A percentile compares a stretch with the other conserved stretches of the same genome.
Evolutionary conservation across 2,329 filamentous ascomycete species (phyloP).

Genomic region (Aspergillus novofumigatus): DNA sequence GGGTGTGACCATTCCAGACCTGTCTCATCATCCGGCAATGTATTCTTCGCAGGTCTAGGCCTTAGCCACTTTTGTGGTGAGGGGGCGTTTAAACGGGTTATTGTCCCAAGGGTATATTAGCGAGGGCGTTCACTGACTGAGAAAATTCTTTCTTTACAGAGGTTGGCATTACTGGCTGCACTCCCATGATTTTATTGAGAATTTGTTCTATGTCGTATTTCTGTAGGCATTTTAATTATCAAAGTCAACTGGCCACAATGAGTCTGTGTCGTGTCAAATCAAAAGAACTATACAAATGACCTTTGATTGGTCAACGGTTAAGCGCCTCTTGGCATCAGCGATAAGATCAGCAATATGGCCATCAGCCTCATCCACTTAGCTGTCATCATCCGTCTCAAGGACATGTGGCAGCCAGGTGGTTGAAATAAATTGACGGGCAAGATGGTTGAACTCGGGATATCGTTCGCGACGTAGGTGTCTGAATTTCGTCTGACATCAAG

Average conservation of each 20-base stretch:
- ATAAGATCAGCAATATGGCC: slow-evolving; percentile 9
- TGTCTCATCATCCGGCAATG: slow-evolving; percentile 53
- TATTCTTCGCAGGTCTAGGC: slow-evolving; percentile 22
- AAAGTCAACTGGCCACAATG: neutral
- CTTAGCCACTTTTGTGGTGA: neutral
- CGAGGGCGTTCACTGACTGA: neutral
- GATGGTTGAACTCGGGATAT: slow-evolving; percentile 28
- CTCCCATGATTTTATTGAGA: slow-evolving; percentile 1
- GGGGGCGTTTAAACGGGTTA: neutral
- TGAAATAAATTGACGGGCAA: slow-evolving; percentile 3
- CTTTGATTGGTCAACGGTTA: slow-evolving; percentile 1
- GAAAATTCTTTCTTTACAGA: neutral
- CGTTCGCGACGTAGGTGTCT: slow-evolving; percentile 29
- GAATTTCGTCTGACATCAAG: neutral
- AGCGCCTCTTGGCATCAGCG: slow-evolving; percentile 12
- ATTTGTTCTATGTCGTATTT: neutral
- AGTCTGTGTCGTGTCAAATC: neutral
- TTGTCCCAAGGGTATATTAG: neutral
- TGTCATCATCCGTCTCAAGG: neutral
- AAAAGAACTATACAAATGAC: neutral
- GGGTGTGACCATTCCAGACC: slow-evolving; percentile 49
- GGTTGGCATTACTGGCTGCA: neutral
- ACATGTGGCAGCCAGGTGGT: neutral
- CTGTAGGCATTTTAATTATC: neutral
- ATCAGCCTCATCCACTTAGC: neutral